Conservation (phyloP, 108 stramenopile genomes). For the Hondaea fermentalgiana region DNA sequence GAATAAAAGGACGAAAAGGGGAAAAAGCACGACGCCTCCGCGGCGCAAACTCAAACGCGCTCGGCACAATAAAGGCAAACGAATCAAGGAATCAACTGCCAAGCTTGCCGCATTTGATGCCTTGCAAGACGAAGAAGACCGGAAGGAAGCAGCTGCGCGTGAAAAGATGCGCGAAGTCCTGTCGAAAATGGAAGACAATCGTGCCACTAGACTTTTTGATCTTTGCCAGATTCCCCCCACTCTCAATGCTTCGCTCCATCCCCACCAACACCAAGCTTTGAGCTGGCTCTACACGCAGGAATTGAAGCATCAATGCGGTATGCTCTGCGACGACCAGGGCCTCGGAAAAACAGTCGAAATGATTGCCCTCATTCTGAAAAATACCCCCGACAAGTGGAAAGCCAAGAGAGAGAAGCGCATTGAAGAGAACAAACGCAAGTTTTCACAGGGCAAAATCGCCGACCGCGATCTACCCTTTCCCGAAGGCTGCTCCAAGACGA, state of each 20-base stretch:
- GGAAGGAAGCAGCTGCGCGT: neutral
- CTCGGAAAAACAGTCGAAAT: constrained; percentile 40
- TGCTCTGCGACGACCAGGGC: constrained; percentile 50
- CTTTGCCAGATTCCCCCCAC: neutral
- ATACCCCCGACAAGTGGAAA: constrained; percentile 27
- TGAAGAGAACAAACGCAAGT: neutral
- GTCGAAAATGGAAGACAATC: neutral
- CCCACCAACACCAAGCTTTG: neutral
- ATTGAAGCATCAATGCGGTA: constrained; percentile 40
- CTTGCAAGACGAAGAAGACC: constrained; percentile 24
- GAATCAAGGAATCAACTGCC: neutral
- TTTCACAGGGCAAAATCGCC: neutral
- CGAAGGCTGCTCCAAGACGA: neutral
- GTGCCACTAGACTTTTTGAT: neutral
- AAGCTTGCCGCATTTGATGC: neutral
- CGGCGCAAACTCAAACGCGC: too few relatives aligned
- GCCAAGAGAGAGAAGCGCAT: constrained; percentile 22
- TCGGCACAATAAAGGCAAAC: neutral
- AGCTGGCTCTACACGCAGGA: constrained; percentile 41
- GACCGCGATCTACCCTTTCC: neutral
- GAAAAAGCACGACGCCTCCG: neutral
- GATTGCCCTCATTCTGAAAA: constrained; percentile 38
- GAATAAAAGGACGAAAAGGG: neutral
- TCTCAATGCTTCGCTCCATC: neutral
- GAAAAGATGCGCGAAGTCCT: neutral